Conservation (phyloP, 192 early-diverging fungal species). For the Rhizoclosmatium globosum region DNA sequence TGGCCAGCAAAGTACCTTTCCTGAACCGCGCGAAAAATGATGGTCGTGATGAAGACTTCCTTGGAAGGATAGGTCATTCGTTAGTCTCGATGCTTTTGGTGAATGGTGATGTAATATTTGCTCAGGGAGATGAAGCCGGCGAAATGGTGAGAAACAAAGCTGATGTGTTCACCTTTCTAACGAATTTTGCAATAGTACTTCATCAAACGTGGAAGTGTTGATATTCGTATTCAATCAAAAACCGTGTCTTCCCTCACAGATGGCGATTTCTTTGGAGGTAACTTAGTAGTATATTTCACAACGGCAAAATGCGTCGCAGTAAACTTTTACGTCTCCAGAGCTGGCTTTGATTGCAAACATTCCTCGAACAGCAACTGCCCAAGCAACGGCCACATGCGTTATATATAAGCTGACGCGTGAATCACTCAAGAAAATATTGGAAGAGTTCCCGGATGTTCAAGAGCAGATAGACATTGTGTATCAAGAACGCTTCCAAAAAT, state of each 20-base stretch:
- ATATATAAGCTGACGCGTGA: slow-evolving; percentile 27
- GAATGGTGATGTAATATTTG: slow-evolving; percentile 25
- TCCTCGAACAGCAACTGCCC: slow-evolving; percentile 41
- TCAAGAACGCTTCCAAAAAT: slow-evolving; percentile 43
- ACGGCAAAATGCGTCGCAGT: background rate
- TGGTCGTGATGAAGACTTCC: slow-evolving; percentile 52
- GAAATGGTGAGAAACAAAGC: slow-evolving; percentile 36
- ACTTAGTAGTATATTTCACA: background rate
- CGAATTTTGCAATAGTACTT: slow-evolving; percentile 27
- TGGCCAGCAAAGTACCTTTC: slow-evolving; percentile 48
- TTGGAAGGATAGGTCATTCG: slow-evolving; percentile 39
- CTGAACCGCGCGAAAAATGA: slow-evolving; percentile 44
- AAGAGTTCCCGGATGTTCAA: slow-evolving; percentile 42
- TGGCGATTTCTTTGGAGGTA: slow-evolving; percentile 28
- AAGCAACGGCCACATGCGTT: slow-evolving; percentile 8
- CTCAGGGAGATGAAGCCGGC: slow-evolving; percentile 42
- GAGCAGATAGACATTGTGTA: slow-evolving; percentile 36
- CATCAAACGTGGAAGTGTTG: slow-evolving; percentile 15
- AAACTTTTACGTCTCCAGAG: background rate
- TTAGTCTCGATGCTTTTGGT: slow-evolving; percentile 32
- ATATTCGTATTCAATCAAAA: slow-evolving; percentile 13
- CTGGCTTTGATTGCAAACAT: slow-evolving; percentile 35
- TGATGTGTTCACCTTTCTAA: background rate
- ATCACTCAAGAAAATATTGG: slow-evolving; percentile 18
- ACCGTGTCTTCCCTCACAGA: slow-evolving; percentile 19